Conservation (phyloP, 441 rosid genomes). For the Jatropha podagrica region DNA sequence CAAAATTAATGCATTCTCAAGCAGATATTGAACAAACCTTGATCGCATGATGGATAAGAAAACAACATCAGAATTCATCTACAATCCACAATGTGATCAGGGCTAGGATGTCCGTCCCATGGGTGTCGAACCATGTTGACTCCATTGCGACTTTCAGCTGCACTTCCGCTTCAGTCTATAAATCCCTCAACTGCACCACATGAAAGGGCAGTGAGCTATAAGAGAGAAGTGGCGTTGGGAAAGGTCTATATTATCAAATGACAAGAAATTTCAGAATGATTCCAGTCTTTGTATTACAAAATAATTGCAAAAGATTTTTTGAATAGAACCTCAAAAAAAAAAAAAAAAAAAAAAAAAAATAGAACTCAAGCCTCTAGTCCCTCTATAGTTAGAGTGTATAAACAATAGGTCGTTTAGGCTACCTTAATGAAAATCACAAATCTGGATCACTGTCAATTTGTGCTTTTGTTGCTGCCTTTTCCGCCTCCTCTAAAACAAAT, state of each 20-base stretch:
- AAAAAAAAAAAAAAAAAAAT: neutral
- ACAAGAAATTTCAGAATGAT: neutral
- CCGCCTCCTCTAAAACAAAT: slow-evolving; percentile 77
- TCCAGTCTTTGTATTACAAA: neutral
- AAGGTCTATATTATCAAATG: neutral
- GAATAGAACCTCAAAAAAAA: neutral
- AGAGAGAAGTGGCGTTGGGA: neutral
- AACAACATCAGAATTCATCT: neutral
- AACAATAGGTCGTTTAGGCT: neutral
- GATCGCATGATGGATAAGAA: neutral
- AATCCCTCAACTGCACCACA: slow-evolving; percentile 7
- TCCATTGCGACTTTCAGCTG: neutral
- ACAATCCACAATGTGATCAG: neutral
- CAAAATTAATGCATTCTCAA: slow-evolving; percentile 10
- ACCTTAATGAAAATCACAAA: slow-evolving; percentile 41
- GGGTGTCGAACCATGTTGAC: neutral
- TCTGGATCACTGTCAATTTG: slow-evolving; percentile 56
- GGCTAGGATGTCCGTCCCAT: neutral
- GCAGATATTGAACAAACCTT: neutral
- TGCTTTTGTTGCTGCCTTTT: slow-evolving; percentile 72
- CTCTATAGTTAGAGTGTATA: neutral
- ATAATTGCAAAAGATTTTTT: neutral
- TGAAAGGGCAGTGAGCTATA: neutral
- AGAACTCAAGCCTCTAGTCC: slow-evolving; percentile 2
- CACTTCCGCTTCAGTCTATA: neutral